These are phyloP conservation scores for Penicillium salamii DNA, from an alignment of 495 filamentous ascomycete genomes.

Conservation along the genomic window DNA sequence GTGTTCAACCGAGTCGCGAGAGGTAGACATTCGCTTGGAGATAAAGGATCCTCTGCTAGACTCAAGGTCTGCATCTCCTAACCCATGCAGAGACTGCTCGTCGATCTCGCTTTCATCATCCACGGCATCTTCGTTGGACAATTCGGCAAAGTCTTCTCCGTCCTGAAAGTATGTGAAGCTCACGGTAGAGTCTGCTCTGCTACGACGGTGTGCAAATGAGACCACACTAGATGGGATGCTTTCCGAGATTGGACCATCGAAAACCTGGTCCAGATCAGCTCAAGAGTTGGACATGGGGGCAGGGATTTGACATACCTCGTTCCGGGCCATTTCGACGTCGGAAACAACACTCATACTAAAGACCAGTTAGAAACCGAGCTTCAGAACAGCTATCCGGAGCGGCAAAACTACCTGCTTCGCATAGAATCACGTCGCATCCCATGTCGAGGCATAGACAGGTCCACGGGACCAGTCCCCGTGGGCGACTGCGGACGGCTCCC, in stretches of 20 bases:
- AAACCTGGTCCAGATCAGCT: conserved; percentile 57
- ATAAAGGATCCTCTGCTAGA: conserved; percentile 32
- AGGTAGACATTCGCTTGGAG: conserved; percentile 56
- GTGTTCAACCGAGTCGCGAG: conserved; percentile 62
- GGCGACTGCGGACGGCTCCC: conserved; percentile 24
- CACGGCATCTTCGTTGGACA: conserved; percentile 51
- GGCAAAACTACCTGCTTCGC: conserved; percentile 60
- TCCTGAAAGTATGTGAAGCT: conserved; percentile 87
- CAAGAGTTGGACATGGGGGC: neutral
- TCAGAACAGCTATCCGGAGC: neutral
- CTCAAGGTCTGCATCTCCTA: conserved; percentile 30
- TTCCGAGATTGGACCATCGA: conserved; percentile 89
- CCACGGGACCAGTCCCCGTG: conserved; percentile 18
- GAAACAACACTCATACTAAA: conserved; percentile 72
- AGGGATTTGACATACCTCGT: conserved; percentile 62
- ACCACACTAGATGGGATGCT: conserved; percentile 88
- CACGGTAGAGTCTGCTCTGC: conserved; percentile 74
- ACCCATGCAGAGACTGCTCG: conserved; percentile 35
- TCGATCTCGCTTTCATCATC: conserved; percentile 55
- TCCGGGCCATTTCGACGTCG: conserved; percentile 98
- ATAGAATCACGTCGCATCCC: conserved; percentile 62
- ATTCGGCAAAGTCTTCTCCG: conserved; percentile 51
- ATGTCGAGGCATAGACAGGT: conserved; percentile 25
- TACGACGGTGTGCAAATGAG: conserved; percentile 77
- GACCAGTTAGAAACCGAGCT: conserved; percentile 17